These are phyloP conservation scores for Clarireedia hainanense DNA, from an alignment of 2,329 filamentous ascomycete species.

Conservation along the genomic window DNA sequence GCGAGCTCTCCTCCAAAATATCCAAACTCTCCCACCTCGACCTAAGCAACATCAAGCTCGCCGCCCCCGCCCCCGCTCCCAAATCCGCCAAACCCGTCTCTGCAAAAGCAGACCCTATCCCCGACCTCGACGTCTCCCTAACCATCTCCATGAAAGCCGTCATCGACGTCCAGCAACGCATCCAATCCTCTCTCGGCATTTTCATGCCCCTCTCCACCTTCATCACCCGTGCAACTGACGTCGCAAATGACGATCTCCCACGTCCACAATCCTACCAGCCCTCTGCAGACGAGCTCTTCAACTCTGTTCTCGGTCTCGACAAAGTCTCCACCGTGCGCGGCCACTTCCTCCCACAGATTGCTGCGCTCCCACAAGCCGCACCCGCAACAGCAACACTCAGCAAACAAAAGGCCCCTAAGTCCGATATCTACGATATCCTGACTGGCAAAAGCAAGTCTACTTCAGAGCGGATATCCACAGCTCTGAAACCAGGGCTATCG, in stretches of 20 bases:
- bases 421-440: conserved; percentile 79
- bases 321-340: conserved; percentile 47
- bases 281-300: conserved; percentile 76
- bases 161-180: conserved; percentile 69
- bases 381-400: conserved; percentile 15
- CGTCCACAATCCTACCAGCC: conserved; percentile 54
- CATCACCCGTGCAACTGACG: conserved; percentile 72
- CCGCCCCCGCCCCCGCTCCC: conserved; percentile 32
- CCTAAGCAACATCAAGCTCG: conserved; percentile 80
- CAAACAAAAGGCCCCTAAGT: conserved; percentile 37
- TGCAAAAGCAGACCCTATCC: conserved; percentile 32
- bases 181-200: conserved; percentile 70
- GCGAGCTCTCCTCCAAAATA: conserved; percentile 62
- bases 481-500: conserved; percentile 39
- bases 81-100: conserved; percentile 30
- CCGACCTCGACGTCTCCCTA: conserved; percentile 55
- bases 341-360: conserved; percentile 61
- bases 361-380: conserved; percentile 34
- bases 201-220: conserved; percentile 81
- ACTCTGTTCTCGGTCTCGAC: conserved; percentile 72
- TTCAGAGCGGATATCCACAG: conserved; percentile 23
- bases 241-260: conserved; percentile 84
- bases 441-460: conserved; percentile 36
- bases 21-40: conserved; percentile 76
- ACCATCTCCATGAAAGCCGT: conserved; percentile 74